Percentiles rank a stretch among this genome's conserved stretches.
These are phyloP conservation scores for Candida anglica DNA, from an alignment of 805 yeast species.

Conservation along the genomic window DNA sequence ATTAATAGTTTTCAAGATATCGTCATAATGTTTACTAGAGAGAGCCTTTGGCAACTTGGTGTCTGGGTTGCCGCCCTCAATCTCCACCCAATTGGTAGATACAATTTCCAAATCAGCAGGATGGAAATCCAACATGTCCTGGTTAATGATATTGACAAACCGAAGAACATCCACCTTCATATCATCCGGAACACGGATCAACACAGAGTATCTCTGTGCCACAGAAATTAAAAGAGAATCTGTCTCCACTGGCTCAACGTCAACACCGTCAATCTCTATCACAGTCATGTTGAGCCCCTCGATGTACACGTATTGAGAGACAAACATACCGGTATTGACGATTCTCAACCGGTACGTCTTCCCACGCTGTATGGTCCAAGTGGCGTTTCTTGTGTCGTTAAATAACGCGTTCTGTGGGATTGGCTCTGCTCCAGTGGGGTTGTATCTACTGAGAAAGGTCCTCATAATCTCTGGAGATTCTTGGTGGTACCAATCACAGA, in stretches of 20 bases:
- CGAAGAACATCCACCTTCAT: conserved; percentile 43
- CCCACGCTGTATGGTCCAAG: conserved; percentile 79
- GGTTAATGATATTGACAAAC: conserved; percentile 77
- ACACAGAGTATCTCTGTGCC: conserved; percentile 87
- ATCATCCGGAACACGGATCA: conserved; percentile 46
- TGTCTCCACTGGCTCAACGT: conserved; percentile 72
- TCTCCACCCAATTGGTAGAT: conserved; percentile 71
- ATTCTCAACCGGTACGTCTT: conserved; percentile 80
- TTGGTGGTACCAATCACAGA: conserved; percentile 89
- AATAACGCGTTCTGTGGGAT: conserved; percentile 78
- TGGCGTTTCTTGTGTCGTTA: conserved; percentile 74
- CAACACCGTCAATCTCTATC: conserved; percentile 89
- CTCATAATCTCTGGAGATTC: conserved; percentile 47
- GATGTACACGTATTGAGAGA: conserved; percentile 82
- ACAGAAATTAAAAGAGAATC: conserved; percentile 73
- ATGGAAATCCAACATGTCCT: conserved; percentile 71
- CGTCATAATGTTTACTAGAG: conserved; percentile 15
- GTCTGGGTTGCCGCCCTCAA: conserved; percentile 26
- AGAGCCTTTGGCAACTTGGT: conserved; percentile 37
- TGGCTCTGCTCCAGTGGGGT: conserved; percentile 99
- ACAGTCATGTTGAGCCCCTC: conserved; percentile 86
- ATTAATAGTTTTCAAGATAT: conserved; percentile 40
- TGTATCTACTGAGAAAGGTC: conserved; percentile 62
- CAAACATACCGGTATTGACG: conserved; percentile 86
- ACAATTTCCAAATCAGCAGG: conserved; percentile 67